phyloP scores from a whole-genome alignment of 2,329 filamentous ascomycete species.

The Mycocentrospora acerina region DNA sequence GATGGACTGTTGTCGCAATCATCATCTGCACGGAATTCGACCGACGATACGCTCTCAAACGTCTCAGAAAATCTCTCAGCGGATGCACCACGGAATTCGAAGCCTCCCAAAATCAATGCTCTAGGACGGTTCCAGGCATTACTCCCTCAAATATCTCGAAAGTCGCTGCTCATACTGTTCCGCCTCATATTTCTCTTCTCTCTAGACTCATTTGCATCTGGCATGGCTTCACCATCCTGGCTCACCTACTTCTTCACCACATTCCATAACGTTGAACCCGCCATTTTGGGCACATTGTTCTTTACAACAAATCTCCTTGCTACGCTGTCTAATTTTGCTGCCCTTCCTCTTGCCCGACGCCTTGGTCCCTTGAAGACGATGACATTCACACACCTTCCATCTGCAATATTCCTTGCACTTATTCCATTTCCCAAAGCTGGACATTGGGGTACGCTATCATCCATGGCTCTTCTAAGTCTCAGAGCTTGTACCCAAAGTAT shows the following conservation, averaged over 20 bases:
- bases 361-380: slow-evolving; percentile 50
- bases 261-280: background rate
- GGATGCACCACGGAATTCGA: background rate
- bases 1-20: slow-evolving; percentile 11
- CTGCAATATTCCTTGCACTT: slow-evolving; percentile 19
- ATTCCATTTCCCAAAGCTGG: slow-evolving; percentile 11
- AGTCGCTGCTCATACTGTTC: slow-evolving; percentile 54
- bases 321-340: slow-evolving; percentile 50
- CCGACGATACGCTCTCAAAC: background rate
- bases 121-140: background rate
- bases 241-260: slow-evolving; percentile 7
- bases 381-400: slow-evolving; percentile 26
- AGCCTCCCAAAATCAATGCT: no score
- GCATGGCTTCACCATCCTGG: slow-evolving; percentile 56
- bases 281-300: background rate
- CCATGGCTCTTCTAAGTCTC: slow-evolving; percentile 14
- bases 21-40: background rate
- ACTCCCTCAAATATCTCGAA: slow-evolving; percentile 56
- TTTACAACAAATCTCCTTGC: slow-evolving; percentile 41
- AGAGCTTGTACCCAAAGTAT: slow-evolving; percentile 22
- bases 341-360: slow-evolving; percentile 64
- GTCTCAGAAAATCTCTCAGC: background rate
- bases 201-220: slow-evolving; percentile 66
- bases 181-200: slow-evolving; percentile 65
- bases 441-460: slow-evolving; percentile 4